Evolutionary conservation across 2,329 filamentous ascomycete genomes (phyloP).

Genomic region (Alternaria panax): DNA sequence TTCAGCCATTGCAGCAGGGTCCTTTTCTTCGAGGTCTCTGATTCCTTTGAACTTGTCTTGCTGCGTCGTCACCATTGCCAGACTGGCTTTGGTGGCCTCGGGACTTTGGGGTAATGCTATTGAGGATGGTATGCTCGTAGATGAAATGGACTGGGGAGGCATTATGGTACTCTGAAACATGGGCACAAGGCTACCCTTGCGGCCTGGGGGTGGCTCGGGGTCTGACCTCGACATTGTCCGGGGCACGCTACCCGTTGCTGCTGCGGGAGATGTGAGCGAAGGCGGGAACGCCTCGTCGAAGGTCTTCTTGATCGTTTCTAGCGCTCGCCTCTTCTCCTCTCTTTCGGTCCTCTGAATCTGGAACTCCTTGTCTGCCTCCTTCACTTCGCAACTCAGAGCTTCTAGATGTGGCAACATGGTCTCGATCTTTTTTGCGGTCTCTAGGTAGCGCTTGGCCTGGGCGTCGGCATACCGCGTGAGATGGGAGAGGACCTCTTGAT

Average conservation of each 20-base stretch:
- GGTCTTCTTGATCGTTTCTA: constrained; percentile 81
- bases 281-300: constrained; percentile 43
- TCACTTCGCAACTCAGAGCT: constrained; percentile 86
- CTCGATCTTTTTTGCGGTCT: constrained; percentile 86
- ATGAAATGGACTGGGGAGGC: constrained; percentile 36
- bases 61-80: constrained; percentile 45
- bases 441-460: constrained; percentile 83
- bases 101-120: constrained; percentile 40
- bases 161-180: constrained; percentile 46
- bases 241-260: constrained; percentile 35
- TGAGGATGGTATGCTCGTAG: constrained; percentile 33
- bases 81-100: constrained; percentile 33
- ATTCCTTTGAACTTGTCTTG: constrained; percentile 83
- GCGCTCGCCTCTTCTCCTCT: constrained; percentile 87
- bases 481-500: constrained; percentile 94
- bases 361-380: constrained; percentile 93
- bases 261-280: constrained; percentile 29
- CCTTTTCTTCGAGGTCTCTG: constrained; percentile 87
- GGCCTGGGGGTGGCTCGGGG: constrained; percentile 33
- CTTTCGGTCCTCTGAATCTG: constrained; percentile 93
- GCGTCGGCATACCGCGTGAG: constrained; percentile 92
- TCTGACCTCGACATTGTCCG: constrained; percentile 33
- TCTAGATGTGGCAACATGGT: constrained; percentile 87
- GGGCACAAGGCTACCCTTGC: constrained; percentile 44
- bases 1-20: constrained; percentile 55